Evolutionary conservation across 805 yeast species (phyloP), one percentile per base, ranked within the genome.

Genomic region (Saccharomycopsis javanensis): DNA sequence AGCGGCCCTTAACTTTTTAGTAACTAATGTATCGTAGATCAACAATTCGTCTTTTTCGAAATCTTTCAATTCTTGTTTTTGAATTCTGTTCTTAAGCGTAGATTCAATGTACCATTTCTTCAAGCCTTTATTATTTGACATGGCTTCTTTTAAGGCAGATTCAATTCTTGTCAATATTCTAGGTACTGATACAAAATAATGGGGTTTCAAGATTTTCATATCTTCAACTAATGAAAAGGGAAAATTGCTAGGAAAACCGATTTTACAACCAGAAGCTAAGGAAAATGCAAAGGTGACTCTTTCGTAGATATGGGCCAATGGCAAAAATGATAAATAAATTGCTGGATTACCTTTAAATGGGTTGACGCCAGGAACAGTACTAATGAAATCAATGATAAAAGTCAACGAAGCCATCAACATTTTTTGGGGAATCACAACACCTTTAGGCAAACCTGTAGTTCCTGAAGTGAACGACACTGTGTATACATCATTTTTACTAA

Each of bases 361-460:
- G 27, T 34, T 34, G 6, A 28, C 20, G 23, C 30, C 38, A 20
- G 33, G 48, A 34, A 52, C 42, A 6, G 54, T 20, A 68, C 35
- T 64, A 60, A 38, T 65, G 65, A 6, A 67, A 62, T 11, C 65
- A 61, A 55, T 20, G n/a, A 42, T 42, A 55, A 65, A 66, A 5
- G 70, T 64, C 25, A 68, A 64, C 56, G 74, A 74, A 28, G 76
- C 66, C 11, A 71, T 71, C 16, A 80, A 75, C 62, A 82, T 83
- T 52, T 67, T 68, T 62, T 86, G 90, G 31, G 79, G 75, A 60
- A 85, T 71, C 31, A 82, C 80, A 27, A 84, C 92, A 64, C 92
- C 92, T 72, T 86, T 87, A 60, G 92, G 88, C 48, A 83, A 79
- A 57, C 94, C 91, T n/a, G 87, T 82, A 23, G 88, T 83, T 54